Evolutionary conservation across 495 filamentous ascomycete species (phyloP), one percentile per base, ranked within the genome.

Genomic region (Lasiosphaeriaceae sp.): DNA sequence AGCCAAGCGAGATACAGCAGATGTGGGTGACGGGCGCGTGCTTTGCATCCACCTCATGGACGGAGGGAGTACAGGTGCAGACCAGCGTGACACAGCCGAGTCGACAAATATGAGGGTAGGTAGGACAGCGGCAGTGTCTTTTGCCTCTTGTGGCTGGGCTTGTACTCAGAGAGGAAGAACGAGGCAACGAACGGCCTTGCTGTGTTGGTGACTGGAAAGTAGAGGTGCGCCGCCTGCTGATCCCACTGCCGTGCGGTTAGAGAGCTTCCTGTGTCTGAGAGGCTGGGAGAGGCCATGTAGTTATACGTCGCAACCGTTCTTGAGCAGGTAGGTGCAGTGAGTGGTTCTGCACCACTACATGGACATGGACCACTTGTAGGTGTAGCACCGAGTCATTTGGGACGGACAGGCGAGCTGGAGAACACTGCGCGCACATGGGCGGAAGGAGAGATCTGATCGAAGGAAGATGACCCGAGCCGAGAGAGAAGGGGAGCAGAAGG

Each of bases 201-300:
- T 43, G 39, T 17, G 39, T 17, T 43, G 8, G n/a, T 35, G 52
- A 45, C 34, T 29, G 54, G 54, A 35, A 45, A 57, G 47, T 23
- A 50, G 41, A 39, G 29, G 49, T 34, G 53, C 48, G 53, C 44
- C 53, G 49, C 48, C 48, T 37, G 22, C n/a, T n/a, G 23, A 52
- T 48, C 49, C 58, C 53, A 54, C 50, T 39, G 51, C 34, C 16
- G 5, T 26, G 37, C 24, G 53, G 35, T 22, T n/a, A n/a, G 26
- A 5, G 19, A 26, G 21, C 16, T 44, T 37, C 9, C 17, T 22
- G 19, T 37, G 44, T 35, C n/a, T 24, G 16, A 22, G 54, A 45
- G 34, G 37, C 50, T 51, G 59, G 54, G 59, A 34, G 54, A 34
- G 54, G 54, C 29, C 55, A 50, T 54, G 35, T 22, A 47, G 59